These are phyloP conservation scores for Rhizopus delemar DNA, from an alignment of 371 early-diverging fungal genomes.

Conservation along the genomic window DNA sequence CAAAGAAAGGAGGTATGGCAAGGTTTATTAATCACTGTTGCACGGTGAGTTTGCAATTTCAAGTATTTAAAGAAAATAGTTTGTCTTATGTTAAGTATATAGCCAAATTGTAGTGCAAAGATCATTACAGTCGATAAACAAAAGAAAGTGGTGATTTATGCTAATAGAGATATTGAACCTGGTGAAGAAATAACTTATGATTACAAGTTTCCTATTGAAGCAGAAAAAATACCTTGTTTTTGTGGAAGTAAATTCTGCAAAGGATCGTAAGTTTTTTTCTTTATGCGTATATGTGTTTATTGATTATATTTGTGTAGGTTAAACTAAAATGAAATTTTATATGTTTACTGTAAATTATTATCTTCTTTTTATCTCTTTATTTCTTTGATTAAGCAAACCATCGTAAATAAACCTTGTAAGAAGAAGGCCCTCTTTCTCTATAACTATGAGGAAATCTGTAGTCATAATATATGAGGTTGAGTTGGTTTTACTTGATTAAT, in stretches of 20 bases:
- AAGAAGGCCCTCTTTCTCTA: no score
- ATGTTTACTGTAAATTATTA: no score
- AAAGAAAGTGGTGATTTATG: slow-evolving; percentile 85
- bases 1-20: slow-evolving; percentile 91
- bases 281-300: neutral
- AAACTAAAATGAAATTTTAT: no score
- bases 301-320: neutral
- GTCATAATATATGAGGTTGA: no score
- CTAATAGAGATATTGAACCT: slow-evolving; percentile 77
- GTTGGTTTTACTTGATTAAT: no score
- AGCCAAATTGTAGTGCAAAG: slow-evolving; percentile 94
- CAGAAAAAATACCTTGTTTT: slow-evolving; percentile 86
- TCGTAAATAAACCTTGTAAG: no score
- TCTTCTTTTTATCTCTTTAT: no score
- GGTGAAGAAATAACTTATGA: slow-evolving; percentile 97
- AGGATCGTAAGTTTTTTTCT: slow-evolving; percentile 49
- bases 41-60: slow-evolving; percentile 53
- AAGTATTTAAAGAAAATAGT: neutral
- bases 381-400: no score
- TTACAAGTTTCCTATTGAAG: slow-evolving; percentile 93
- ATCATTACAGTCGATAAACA: slow-evolving; percentile 76
- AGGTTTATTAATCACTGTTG: slow-evolving; percentile 97
- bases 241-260: slow-evolving; percentile 82
- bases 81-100: slow-evolving; percentile 1
- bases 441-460: no score